A percentile compares a stretch with the other conserved stretches of the same genome.
These are phyloP conservation scores for Camptophora hylomeconis DNA, from an alignment of 2,329 filamentous ascomycete species.

Conservation along the genomic window DNA sequence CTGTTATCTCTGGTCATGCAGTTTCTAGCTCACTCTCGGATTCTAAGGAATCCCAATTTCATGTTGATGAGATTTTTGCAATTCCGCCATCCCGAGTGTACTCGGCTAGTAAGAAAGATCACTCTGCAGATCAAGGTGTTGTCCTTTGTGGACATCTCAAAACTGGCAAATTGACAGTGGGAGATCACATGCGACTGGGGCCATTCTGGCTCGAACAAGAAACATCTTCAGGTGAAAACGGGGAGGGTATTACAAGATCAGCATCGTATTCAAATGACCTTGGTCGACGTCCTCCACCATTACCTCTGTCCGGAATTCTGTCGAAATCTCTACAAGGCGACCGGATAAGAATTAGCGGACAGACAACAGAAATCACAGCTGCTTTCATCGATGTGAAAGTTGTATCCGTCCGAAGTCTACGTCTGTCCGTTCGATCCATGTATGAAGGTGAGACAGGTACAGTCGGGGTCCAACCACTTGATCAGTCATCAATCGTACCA, in stretches of 20 bases:
- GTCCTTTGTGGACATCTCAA: slow-evolving; percentile 76
- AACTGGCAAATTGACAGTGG: slow-evolving; percentile 64
- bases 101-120: slow-evolving; percentile 22
- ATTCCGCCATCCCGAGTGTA: slow-evolving; percentile 51
- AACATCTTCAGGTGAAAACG: background rate
- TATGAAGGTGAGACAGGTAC: slow-evolving; percentile 78
- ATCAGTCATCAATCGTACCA: slow-evolving; percentile 2
- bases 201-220: slow-evolving; percentile 44
- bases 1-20: no score
- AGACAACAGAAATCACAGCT: slow-evolving; percentile 1
- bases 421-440: slow-evolving; percentile 66
- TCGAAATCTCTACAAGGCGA: slow-evolving; percentile 2
- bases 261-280: slow-evolving; percentile 2
- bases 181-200: slow-evolving; percentile 65
- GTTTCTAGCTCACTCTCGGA: no score
- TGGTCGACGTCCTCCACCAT: background rate
- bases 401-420: slow-evolving; percentile 75
- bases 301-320: slow-evolving; percentile 4
- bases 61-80: slow-evolving; percentile 82
- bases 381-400: slow-evolving; percentile 48
- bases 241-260: slow-evolving; percentile 1
- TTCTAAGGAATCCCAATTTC: slow-evolving; percentile 38
- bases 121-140: slow-evolving; percentile 41
- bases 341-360: slow-evolving; percentile 1
- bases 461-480: slow-evolving; percentile 50